Base-by-base conservation (phyloP, 768 basidiomycete genomes). In the Suillus americanus region DNA sequence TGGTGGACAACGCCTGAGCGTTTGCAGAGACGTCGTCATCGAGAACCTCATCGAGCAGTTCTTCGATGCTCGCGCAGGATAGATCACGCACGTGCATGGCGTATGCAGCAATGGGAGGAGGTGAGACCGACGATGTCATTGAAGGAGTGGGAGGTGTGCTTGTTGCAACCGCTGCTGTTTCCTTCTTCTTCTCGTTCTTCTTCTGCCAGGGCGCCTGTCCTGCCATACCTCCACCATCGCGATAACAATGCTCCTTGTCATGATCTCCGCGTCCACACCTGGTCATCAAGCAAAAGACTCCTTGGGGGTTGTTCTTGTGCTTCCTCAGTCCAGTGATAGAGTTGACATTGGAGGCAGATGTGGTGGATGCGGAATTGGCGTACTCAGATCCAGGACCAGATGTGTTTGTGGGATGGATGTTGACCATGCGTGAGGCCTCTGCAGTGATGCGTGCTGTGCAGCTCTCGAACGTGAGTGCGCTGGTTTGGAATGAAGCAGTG, bases 201-300 rank as follows among this genome's bases (percentile, higher is more conserved):
- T 56, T 33, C 28, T 61, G 43, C 60, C 60, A 61, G n/a, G 60
- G 60, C 18, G 43, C 60, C n/a, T 61, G 60, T 38, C 43, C 60
- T 28, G 35, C 60, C 43, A 61, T 61, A 0, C 60, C 60, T 5
- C 60, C 43, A 25, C 60, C 60, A 0, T 35, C 43, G 3, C 25
- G 5, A 12, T 13, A 61, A 3, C 41, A 61, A 18, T 61, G 41
- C 3, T 35, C 35, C 12, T 38, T 30, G 3, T 61, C 41, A 2
- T 61, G 60, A 25, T 45, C 60, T 23, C 43, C 43, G 2, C 43
- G 10, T 1, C 28, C 41, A 12, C 60, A 61, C 1, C 28, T 10
- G 10, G 60, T 33, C 4, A 20, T 60, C 4, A 41, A 9, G 41
- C 60, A 60, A 9, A 41, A 41, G 25, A 60, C 8, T 0, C 60